Evolutionary conservation across 2,329 filamentous ascomycete species (phyloP).

Genomic region (Triangularia setosa): DNA sequence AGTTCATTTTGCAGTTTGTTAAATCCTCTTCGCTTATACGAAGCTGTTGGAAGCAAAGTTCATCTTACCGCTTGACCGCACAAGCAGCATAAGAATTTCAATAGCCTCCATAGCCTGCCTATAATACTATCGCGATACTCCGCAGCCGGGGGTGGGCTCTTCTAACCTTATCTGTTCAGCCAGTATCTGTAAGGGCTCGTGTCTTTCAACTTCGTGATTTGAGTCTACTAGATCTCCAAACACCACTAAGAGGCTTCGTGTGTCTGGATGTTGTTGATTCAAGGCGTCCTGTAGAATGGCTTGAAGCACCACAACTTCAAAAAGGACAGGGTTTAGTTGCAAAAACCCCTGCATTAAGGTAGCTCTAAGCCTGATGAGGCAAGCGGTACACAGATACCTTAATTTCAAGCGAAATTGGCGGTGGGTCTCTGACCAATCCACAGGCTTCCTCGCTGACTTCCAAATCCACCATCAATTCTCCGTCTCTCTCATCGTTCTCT

Average conservation of each 20-base stretch:
- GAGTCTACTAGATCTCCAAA: not conserved
- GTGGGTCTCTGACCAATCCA: constrained; percentile 23
- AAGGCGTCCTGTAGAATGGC: not conserved
- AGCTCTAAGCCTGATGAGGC: constrained; percentile 21
- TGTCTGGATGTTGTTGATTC: not conserved
- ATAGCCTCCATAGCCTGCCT: too few relatives aligned
- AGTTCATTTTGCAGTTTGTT: not conserved
- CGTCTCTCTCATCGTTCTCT: constrained; percentile 14
- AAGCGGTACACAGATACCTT: constrained; percentile 20
- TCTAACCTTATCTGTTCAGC: not conserved
- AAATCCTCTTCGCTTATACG: not conserved
- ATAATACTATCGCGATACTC: constrained; percentile 6
- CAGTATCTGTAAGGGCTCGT: not conserved
- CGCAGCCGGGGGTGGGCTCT: not conserved
- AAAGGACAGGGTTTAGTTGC: not conserved
- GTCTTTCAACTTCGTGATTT: not conserved
- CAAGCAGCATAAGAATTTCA: not conserved
- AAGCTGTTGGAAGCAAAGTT: not conserved
- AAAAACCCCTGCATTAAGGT: constrained; percentile 5
- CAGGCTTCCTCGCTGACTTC: constrained; percentile 12
- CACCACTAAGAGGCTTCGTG: not conserved
- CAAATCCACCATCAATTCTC: constrained; percentile 16
- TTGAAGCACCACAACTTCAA: not conserved
- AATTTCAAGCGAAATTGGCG: constrained; percentile 29
- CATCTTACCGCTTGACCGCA: not conserved